Conservation (phyloP, 1,139 yeast species). For the Saccharomyces hybrid region DNA sequence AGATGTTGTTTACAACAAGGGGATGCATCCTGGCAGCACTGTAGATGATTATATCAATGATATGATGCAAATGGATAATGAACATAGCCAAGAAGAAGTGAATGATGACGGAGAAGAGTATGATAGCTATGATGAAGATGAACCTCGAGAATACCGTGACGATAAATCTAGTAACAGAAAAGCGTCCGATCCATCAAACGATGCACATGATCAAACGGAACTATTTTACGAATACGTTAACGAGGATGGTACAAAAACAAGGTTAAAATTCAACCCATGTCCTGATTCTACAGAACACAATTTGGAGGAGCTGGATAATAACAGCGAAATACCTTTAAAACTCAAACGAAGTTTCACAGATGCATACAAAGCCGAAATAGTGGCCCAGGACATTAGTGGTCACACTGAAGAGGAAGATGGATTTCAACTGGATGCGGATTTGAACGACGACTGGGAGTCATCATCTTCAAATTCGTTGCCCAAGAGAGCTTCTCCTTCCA, state of each 20-base stretch:
- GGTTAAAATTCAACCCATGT: slow-evolving; percentile 15
- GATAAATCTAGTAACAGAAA: slow-evolving; percentile 8
- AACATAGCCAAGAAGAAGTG: slow-evolving; percentile 12
- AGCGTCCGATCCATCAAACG: slow-evolving; percentile 11
- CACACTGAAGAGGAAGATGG: slow-evolving; percentile 24
- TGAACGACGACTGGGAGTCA: not conserved
- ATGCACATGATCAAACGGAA: slow-evolving; percentile 19
- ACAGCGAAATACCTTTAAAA: slow-evolving; percentile 8
- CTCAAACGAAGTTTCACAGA: not conserved
- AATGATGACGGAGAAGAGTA: slow-evolving; percentile 13
- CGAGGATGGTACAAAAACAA: slow-evolving; percentile 31
- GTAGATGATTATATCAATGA: slow-evolving; percentile 7
- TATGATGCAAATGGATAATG: slow-evolving; percentile 14
- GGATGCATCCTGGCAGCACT: slow-evolving; percentile 5
- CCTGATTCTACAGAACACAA: slow-evolving; percentile 14
- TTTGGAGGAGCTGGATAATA: slow-evolving; percentile 15
- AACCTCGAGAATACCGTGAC: slow-evolving; percentile 15
- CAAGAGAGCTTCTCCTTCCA: slow-evolving; percentile 8
- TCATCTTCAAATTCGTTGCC: not conserved
- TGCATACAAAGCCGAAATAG: not conserved
- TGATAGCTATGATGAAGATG: slow-evolving; percentile 12
- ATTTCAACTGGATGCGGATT: slow-evolving; percentile 18
- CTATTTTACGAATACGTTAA: slow-evolving; percentile 35
- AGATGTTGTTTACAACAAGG: slow-evolving; percentile 9
- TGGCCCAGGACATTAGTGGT: slow-evolving; percentile 3